Evolutionary conservation across 176 grass and related monocot species (phyloP), one percentile per base, ranked within the genome.

Genomic region (Microstegium vimineum): DNA sequence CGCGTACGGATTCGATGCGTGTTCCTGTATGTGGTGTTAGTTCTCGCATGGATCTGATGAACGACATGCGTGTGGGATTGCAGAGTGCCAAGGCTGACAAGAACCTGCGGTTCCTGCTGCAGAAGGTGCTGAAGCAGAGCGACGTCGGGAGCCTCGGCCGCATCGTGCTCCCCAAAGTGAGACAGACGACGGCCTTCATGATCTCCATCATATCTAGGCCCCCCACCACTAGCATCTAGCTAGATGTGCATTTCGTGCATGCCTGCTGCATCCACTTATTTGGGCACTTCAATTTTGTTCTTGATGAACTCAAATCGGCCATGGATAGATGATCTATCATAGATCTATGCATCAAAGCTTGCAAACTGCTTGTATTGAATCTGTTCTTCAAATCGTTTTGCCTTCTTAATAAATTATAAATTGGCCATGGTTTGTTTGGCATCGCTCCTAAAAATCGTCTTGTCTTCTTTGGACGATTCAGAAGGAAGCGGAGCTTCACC

Each of bases 51-150:
- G 49, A 65, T 76, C 74, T 80, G 51, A 75, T 31, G 62, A 68
- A 35, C n/a, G n/a, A n/a, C 41, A 36, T 75, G 35, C 16, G 15
- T 41, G 1, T 71, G 47, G 15, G 31, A 56, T 45, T 72, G 81
- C 84, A 99, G 96, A 89, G 71, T 33, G 35, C 54, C 22, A 98
- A 78, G 91, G 18, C 83, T 15, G 96, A 99, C 46, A 93, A 90
- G 83, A 99, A 95, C 74, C 79, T 95, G 63, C 86, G 89, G 32
- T 92, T 94, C 87, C 85, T 99, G 36, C 85, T 99, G 78, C 93
- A 94, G 87, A 99, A 99, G 89, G 96, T 99, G 63, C 77, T 99
- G 34, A 99, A 99, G 91, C 93, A 99, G 86, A 99, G 96, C 82
- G 96, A 99, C 69, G 93, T 99, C 5, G 89, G 93, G 5, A 90